A percentile compares a stretch with the other conserved stretches of the same genome.
Conservation (phyloP, 139 green algal species). For the Chlamydomonas sp. region DNA sequence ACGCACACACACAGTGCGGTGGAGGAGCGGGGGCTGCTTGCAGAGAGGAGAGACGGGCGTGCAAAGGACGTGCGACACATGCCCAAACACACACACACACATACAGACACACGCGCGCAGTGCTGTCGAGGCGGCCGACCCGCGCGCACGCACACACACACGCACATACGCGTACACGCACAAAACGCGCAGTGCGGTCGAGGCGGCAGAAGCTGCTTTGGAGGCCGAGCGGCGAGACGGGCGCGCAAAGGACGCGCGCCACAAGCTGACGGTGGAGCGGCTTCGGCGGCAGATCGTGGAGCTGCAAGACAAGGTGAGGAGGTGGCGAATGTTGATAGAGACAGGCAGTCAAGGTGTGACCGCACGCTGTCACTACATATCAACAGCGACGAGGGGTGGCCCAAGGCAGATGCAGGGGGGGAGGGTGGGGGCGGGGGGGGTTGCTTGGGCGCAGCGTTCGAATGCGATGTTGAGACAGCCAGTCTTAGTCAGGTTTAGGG, state of each 20-base stretch:
- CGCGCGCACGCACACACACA: too few relatives aligned
- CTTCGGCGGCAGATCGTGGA: slow-evolving; percentile 68
- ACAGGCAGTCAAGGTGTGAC: too few relatives aligned
- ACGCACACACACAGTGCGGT: slow-evolving; percentile 10
- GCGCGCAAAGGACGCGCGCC: slow-evolving; percentile 51
- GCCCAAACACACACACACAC: too few relatives aligned
- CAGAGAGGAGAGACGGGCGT: slow-evolving; percentile 45
- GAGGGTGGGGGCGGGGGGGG: neutral
- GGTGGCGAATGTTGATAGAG: too few relatives aligned
- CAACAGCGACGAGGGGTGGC: too few relatives aligned
- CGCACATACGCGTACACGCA: too few relatives aligned
- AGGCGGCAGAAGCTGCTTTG: slow-evolving; percentile 52
- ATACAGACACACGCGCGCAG: too few relatives aligned
- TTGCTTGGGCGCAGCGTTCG: too few relatives aligned
- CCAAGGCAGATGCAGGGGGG: neutral
- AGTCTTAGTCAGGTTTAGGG: too few relatives aligned
- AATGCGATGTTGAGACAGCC: too few relatives aligned
- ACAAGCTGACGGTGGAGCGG: slow-evolving; percentile 74
- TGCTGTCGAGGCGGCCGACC: too few relatives aligned
- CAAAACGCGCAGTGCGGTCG: slow-evolving; percentile 14
- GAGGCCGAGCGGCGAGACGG: slow-evolving; percentile 53
- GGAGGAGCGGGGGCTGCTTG: slow-evolving; percentile 44
- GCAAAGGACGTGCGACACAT: slow-evolving; percentile 62
- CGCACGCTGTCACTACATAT: too few relatives aligned
- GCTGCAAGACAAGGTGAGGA: slow-evolving; percentile 54